Conservation (phyloP, 768 basidiomycete species). For the Tylopilus subfusipes region DNA sequence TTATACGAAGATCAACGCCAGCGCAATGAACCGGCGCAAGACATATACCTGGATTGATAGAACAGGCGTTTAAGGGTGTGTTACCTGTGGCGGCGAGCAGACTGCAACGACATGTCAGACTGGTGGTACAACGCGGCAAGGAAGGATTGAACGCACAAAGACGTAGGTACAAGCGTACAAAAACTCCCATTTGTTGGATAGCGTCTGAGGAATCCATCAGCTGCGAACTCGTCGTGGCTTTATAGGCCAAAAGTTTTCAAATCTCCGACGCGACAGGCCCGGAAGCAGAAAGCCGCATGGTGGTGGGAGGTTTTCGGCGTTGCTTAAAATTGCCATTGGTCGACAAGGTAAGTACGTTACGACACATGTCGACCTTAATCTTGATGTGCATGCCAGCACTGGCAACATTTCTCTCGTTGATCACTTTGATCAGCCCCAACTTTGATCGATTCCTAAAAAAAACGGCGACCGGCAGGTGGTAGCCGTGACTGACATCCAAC, state of each 20-base stretch:
- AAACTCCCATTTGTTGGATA: conserved; percentile 35
- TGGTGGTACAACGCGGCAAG: not conserved
- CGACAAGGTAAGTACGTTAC: not conserved
- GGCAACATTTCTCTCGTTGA: conserved; percentile 2
- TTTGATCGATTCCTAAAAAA: no score
- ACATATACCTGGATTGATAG: conserved; percentile 14
- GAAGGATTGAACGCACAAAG: conserved; percentile 22
- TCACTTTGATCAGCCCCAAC: conserved; percentile 10
- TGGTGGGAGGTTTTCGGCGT: not conserved
- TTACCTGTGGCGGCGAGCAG: conserved; percentile 27
- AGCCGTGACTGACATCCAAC: no score
- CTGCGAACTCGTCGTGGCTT: conserved; percentile 2
- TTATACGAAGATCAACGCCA: conserved; percentile 10
- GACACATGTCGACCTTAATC: no score
- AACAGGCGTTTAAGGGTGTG: conserved; percentile 25
- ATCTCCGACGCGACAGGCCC: conserved; percentile 28
- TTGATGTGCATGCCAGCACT: no score
- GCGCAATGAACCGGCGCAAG: not conserved
- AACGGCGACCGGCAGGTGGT: no score
- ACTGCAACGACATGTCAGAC: conserved; percentile 17
- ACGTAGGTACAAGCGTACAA: conserved; percentile 27
- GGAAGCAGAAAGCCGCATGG: conserved; percentile 19
- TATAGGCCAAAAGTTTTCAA: conserved; percentile 19
- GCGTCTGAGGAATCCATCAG: conserved; percentile 13
- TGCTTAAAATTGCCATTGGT: conserved; percentile 25